Conservation (phyloP, 805 yeast genomes). For the Starmerella stigmatis region DNA sequence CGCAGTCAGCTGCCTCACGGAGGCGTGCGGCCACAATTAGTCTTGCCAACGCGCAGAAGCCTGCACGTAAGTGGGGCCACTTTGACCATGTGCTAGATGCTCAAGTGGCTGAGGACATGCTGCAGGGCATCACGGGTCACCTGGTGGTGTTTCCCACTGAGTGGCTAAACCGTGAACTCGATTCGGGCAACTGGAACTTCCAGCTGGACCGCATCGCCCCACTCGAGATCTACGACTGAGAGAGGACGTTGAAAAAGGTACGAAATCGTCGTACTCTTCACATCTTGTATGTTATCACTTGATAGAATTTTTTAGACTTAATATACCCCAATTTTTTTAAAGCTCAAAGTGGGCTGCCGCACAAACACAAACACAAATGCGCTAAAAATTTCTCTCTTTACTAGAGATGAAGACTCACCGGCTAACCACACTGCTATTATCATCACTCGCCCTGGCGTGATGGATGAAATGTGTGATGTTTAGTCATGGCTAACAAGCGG, state of each 20-base stretch:
- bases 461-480: no score
- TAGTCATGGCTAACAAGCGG: no score
- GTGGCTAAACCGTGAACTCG: slow-evolving; percentile 81
- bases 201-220: slow-evolving; percentile 91
- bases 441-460: no score
- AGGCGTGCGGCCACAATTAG: slow-evolving; percentile 5
- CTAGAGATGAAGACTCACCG: no score
- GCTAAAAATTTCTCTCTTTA: background rate
- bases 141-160: slow-evolving; percentile 84
- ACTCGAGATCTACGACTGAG: slow-evolving; percentile 74
- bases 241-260: background rate
- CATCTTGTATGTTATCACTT: no score
- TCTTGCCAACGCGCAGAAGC: slow-evolving; percentile 11
- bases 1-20: slow-evolving; percentile 9
- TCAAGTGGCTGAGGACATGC: slow-evolving; percentile 62
- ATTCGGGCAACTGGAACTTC: slow-evolving; percentile 85
- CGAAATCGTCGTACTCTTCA: background rate
- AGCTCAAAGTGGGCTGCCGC: no score
- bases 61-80: slow-evolving; percentile 24
- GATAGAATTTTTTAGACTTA: no score
- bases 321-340: no score
- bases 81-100: slow-evolving; percentile 50
- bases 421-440: no score
- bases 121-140: slow-evolving; percentile 71
- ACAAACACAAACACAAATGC: no score